Evolutionary conservation across 1,139 yeast genomes (phyloP).

Genomic region (Blastobotrys apis): DNA sequence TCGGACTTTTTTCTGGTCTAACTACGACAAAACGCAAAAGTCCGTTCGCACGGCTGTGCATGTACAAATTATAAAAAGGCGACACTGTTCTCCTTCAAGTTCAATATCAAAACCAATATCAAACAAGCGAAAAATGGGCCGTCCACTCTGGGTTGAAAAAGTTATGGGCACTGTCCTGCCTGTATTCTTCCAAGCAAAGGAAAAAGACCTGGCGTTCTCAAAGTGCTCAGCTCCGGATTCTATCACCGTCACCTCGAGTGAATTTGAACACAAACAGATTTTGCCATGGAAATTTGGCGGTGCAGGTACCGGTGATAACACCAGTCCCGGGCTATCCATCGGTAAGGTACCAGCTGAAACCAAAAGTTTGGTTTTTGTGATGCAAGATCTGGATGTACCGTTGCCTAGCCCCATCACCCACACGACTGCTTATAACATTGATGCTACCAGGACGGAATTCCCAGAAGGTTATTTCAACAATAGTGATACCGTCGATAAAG

Average conservation of each 20-base stretch:
- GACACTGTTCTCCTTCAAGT: not conserved
- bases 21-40: no score
- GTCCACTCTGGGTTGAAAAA: conserved; percentile 16
- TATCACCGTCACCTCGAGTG: conserved; percentile 20
- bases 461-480: conserved; percentile 18
- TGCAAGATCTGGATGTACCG: conserved; percentile 25
- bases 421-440: conserved; percentile 18
- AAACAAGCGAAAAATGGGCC: no score
- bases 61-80: no score
- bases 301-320: conserved; percentile 16
- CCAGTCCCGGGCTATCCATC: conserved; percentile 19
- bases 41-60: no score
- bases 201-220: conserved; percentile 13
- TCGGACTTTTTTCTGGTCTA: no score
- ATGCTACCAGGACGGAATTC: conserved; percentile 4
- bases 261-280: conserved; percentile 16
- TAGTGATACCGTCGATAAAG: not conserved
- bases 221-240: conserved; percentile 14
- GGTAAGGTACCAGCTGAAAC: conserved; percentile 20
- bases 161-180: conserved; percentile 15
- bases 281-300: conserved; percentile 25
- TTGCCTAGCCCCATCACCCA: conserved; percentile 21
- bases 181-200: conserved; percentile 14
- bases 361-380: conserved; percentile 16
- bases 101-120: not conserved